phyloP scores from a whole-genome alignment of 306 rosid genomes.

The Heteromeles arbutifolia region DNA sequence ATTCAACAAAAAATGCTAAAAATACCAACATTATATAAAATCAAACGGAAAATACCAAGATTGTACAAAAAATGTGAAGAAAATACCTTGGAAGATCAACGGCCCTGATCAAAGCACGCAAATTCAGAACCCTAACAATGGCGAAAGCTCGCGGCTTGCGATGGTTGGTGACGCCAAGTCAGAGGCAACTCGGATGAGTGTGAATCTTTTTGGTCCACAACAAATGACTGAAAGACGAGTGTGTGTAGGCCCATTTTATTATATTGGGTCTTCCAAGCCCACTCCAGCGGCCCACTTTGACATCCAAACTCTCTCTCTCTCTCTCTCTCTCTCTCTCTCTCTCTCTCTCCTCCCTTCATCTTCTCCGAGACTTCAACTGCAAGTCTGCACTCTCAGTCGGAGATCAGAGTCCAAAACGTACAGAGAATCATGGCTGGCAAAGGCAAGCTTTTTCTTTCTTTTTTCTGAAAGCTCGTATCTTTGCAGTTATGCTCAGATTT shows the following conservation, averaged over 20 bases:
- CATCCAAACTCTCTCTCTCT: background rate
- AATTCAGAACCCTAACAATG: constrained; percentile 6
- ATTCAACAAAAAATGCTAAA: background rate
- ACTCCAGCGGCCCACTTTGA: background rate
- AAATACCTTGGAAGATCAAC: background rate
- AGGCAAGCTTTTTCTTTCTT: background rate
- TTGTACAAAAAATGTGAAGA: background rate
- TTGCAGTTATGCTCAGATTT: background rate
- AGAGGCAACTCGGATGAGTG: background rate
- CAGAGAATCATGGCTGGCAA: constrained; percentile 2
- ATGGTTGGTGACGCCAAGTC: background rate
- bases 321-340: background rate
- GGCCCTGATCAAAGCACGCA: background rate
- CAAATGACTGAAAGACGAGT: no score
- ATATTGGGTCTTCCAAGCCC: background rate
- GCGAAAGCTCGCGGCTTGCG: background rate
- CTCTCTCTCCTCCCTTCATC: background rate
- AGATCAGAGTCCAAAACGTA: background rate
- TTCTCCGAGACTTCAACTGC: constrained; percentile 1
- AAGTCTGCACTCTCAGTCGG: background rate
- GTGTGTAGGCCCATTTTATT: background rate
- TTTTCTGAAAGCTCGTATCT: background rate
- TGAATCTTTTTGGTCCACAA: background rate
- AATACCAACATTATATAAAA: background rate
- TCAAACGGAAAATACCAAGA: background rate